Evolutionary conservation across 805 yeast genomes (phyloP).

Genomic region (Blastobotrys chiropterorum): DNA sequence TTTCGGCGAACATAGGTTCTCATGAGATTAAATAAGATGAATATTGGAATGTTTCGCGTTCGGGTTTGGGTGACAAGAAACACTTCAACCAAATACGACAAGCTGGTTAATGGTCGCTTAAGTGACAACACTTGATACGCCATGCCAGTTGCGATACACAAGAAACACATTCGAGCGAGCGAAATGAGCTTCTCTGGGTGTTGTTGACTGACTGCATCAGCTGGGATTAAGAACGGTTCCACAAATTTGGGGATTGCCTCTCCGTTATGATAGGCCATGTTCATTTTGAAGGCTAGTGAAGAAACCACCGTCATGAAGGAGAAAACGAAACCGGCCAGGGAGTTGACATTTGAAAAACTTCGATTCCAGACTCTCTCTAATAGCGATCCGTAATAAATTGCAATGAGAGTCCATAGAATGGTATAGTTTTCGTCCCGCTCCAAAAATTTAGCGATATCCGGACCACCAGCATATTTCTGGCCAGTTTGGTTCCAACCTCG

Average conservation of each 20-base stretch:
- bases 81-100: constrained; percentile 22
- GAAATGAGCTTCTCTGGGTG: constrained; percentile 17
- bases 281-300: constrained; percentile 49
- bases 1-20: constrained; percentile 12
- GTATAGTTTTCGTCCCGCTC: constrained; percentile 16
- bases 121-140: constrained; percentile 16
- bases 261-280: constrained; percentile 49
- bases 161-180: constrained; percentile 27
- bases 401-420: constrained; percentile 44
- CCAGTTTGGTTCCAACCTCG: constrained; percentile 89
- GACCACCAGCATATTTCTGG: constrained; percentile 59
- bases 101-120: constrained; percentile 8
- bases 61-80: constrained; percentile 52
- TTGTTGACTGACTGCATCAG: constrained; percentile 4
- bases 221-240: background rate
- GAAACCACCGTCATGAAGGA: constrained; percentile 42
- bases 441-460: constrained; percentile 44
- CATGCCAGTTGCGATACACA: constrained; percentile 19
- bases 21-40: constrained; percentile 33
- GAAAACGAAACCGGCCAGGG: constrained; percentile 38
- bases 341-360: constrained; percentile 18
- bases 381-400: constrained; percentile 34
- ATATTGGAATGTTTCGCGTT: constrained; percentile 50
- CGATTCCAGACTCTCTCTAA: constrained; percentile 21
- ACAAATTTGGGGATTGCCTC: constrained; percentile 42